Evolutionary conservation across 768 basidiomycete species (phyloP), one percentile per base, ranked within the genome.

Genomic region (Serendipita indica): DNA sequence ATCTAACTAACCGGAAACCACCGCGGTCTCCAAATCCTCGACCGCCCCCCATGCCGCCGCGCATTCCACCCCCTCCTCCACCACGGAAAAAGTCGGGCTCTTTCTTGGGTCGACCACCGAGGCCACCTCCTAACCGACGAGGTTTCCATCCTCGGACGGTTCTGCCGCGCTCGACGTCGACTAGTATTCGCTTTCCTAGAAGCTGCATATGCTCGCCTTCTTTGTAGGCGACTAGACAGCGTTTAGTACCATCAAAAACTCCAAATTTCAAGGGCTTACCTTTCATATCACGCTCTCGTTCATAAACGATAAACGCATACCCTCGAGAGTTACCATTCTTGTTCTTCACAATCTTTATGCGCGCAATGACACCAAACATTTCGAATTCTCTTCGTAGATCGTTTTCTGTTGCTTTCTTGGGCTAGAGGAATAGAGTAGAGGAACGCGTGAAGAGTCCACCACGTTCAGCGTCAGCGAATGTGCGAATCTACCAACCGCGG

Each of bases 111-210:
- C 94, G 79, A 27, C 96, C 96, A n/a, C 96, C 96, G n/a, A 98
- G 78, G 3, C 96, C 96, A n/a, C 96, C 96, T 18, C 94, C 96
- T 0, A 98, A 75, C 57, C 93, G 83, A 52, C 91, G 84, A 1
- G 96, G 96, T 69, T 96, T 97, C 96, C 96, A 99, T 2, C 93
- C 96, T 60, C 94, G 83, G 27, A 99, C 96, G 10, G 96, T 99
- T 52, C 96, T 82, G 18, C 96, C 96, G 33, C 96, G 85, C 71
- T 99, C 96, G 62, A 99, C 96, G 68, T 99, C 96, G 57, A 99
- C 94, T 33, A 98, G 77, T 63, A 98, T 93, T 65, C 87, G 80
- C 70, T 96, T 96, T 66, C 90, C 89, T 78, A 92, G 88, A 64
- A 99, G 90, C 62, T 91, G 88, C 41, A 99, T 78, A 22, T 92